Evolutionary conservation across 164 flowering plant species (phyloP), one percentile per base, ranked within the genome.

Genomic region (Euptelea pleiosperma): DNA sequence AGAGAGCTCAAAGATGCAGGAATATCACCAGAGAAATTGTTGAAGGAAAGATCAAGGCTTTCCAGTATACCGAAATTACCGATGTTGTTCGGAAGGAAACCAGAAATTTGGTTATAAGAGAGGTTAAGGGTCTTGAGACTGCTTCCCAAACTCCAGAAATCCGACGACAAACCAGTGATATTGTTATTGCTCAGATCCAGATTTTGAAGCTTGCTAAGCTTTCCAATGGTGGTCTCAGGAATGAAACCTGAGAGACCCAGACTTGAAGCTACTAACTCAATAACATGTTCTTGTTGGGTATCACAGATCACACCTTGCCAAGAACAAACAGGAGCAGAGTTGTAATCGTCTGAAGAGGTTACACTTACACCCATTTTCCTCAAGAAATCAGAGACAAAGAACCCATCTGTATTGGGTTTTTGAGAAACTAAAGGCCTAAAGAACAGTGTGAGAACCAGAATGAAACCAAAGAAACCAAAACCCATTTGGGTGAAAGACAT

Each of bases 151-250:
- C 86, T 82, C 93, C 91, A 87, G 12, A 91, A 77, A 82, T 91
- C 97, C 44, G 91, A 79, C 42, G 95, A 78, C 58, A 87, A 75
- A 57, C 74, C 78, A 42, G 84, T 73, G 63, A 91, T 83, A 44
- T 65, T 75, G 79, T 87, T 91, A 59, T 66, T 67, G 79, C 93
- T 91, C n/a, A 91, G 91, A 75, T 91, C 93, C 80, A 91, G 64
- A 70, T 58, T 35, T 41, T 77, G 70, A 45, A 91, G 87, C 68
- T 79, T 77, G 66, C 40, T 63, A 26, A 91, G 85, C 63, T 87
- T 91, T 8, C 93, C 97, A 66, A 91, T 76, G 67, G 97, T 82
- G 74, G 65, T 75, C 16, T 91, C 97, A 46, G 97, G 96, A 56
- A 91, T 73, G 0, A 65, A 16, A 59, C 96, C 97, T 67, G 89